Percentiles rank a stretch among this genome's conserved stretches.
phyloP scores from a whole-genome alignment of 768 basidiomycete species.

The Boletus bicolor region DNA sequence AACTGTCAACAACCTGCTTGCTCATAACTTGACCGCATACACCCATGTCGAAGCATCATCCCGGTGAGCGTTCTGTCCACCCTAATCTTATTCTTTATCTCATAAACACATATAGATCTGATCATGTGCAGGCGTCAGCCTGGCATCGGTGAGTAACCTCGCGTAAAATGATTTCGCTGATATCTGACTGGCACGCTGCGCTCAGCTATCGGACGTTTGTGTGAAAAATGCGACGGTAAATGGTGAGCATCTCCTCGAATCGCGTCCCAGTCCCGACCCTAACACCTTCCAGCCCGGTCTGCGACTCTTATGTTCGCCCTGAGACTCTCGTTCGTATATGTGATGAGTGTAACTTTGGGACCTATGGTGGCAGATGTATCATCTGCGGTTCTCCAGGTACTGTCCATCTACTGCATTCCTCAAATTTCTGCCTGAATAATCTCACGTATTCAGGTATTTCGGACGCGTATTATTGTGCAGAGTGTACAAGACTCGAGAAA shows the following conservation, averaged over 20 bases:
- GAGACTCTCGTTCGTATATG: slow-evolving; percentile 98
- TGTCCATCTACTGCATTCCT: slow-evolving; percentile 15
- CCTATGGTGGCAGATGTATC: slow-evolving; percentile 96
- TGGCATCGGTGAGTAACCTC: slow-evolving; percentile 73
- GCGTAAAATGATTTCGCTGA: neutral
- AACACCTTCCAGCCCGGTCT: slow-evolving; percentile 72
- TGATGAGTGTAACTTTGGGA: slow-evolving; percentile 99
- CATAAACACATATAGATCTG: slow-evolving; percentile 57
- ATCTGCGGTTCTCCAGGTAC: slow-evolving; percentile 94
- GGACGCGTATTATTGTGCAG: slow-evolving; percentile 98
- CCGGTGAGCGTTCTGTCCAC: slow-evolving; percentile 44
- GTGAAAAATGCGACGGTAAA: slow-evolving; percentile 99
- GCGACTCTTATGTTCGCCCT: slow-evolving; percentile 98
- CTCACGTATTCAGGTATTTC: slow-evolving; percentile 70
- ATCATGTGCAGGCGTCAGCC: slow-evolving; percentile 99
- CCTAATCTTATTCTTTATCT: neutral
- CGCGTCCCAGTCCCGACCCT: neutral
- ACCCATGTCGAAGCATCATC: slow-evolving; percentile 87
- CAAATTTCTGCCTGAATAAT: neutral
- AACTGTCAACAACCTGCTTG: slow-evolving; percentile 13
- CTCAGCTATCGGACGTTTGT: slow-evolving; percentile 92
- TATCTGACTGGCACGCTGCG: slow-evolving; percentile 6
- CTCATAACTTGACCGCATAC: slow-evolving; percentile 12
- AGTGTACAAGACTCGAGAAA: slow-evolving; percentile 95
- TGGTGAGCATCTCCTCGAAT: slow-evolving; percentile 56